phyloP scores from a whole-genome alignment of 2,329 filamentous ascomycete species.

The Exophiala dermatitidis region DNA sequence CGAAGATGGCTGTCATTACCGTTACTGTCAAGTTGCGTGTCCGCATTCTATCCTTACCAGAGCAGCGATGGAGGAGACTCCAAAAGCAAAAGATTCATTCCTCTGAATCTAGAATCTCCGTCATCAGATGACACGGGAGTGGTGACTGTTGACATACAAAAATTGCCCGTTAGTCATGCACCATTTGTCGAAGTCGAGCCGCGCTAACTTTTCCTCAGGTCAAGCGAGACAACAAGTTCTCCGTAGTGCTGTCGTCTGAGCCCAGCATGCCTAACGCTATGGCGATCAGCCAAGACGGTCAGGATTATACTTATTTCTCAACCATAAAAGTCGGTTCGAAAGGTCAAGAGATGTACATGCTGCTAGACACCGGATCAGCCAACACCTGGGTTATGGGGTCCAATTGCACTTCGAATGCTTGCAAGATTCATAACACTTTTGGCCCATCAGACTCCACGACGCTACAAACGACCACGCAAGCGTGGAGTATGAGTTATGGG shows the following conservation, averaged over 20 bases:
- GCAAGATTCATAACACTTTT: conserved; percentile 62
- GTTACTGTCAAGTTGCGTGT: conserved; percentile 23
- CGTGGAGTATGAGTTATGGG: conserved; percentile 67
- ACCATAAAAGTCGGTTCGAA: conserved; percentile 45
- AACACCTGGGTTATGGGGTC: conserved; percentile 80
- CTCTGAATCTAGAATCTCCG: conserved; percentile 23
- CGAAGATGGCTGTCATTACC: conserved; percentile 24
- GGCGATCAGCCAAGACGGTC: conserved; percentile 48
- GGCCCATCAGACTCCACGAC: conserved; percentile 59
- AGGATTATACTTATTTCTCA: conserved; percentile 50
- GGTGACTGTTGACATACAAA: conserved; percentile 35
- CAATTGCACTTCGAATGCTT: conserved; percentile 59
- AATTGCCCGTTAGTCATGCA: conserved; percentile 24
- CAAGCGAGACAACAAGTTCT: conserved; percentile 44
- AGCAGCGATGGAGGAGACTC: conserved; percentile 22
- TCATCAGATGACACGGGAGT: conserved; percentile 27
- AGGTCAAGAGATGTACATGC: conserved; percentile 46
- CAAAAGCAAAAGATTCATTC: conserved; percentile 31
- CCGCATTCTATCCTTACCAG: conserved; percentile 40
- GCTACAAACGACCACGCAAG: conserved; percentile 46
- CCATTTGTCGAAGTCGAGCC: neutral
- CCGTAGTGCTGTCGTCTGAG: conserved; percentile 36
- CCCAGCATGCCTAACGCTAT: conserved; percentile 42
- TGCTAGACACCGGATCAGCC: conserved; percentile 50
- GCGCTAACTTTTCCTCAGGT: conserved; percentile 20